These are phyloP conservation scores for Liriodendron chinense DNA, from an alignment of 164 flowering plant genomes.

Conservation along the genomic window DNA sequence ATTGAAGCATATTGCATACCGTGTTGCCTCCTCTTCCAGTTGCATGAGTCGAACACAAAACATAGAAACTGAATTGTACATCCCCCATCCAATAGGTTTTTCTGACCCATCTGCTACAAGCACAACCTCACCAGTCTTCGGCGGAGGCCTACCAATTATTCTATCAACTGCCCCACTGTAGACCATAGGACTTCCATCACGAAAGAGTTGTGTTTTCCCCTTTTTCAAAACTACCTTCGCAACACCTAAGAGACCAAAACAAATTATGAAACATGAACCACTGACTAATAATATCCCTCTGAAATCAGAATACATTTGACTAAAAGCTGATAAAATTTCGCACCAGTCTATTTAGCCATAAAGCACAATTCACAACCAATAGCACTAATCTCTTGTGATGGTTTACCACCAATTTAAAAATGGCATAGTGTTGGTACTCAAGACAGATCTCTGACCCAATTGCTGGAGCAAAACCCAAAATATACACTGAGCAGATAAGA, in stretches of 20 bases:
- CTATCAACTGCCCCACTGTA: constrained; percentile 97
- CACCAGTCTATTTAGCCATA: background rate
- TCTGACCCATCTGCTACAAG: constrained; percentile 89
- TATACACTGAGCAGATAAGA: background rate
- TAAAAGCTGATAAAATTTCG: background rate
- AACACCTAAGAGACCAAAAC: constrained; percentile 44
- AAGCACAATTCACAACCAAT: background rate
- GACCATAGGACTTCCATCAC: constrained; percentile 95
- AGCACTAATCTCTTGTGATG: background rate
- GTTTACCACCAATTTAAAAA: background rate
- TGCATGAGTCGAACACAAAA: constrained; percentile 96
- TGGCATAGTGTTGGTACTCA: background rate
- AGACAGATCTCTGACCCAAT: background rate
- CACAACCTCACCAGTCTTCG: constrained; percentile 84
- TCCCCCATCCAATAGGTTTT: constrained; percentile 92
- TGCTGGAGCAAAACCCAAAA: background rate
- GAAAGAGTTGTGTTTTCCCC: constrained; percentile 87
- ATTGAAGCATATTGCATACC: constrained; percentile 27
- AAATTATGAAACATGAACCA: background rate
- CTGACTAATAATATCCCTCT: background rate
- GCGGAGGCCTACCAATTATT: constrained; percentile 86
- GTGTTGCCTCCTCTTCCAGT: constrained; percentile 75
- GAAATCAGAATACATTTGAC: background rate
- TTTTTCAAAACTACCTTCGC: constrained; percentile 90
- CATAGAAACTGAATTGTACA: constrained; percentile 92